Percentiles rank a stretch among this genome's conserved stretches.
Conservation (phyloP, 805 yeast genomes). For the Wickerhamomyces rabaulensis region DNA sequence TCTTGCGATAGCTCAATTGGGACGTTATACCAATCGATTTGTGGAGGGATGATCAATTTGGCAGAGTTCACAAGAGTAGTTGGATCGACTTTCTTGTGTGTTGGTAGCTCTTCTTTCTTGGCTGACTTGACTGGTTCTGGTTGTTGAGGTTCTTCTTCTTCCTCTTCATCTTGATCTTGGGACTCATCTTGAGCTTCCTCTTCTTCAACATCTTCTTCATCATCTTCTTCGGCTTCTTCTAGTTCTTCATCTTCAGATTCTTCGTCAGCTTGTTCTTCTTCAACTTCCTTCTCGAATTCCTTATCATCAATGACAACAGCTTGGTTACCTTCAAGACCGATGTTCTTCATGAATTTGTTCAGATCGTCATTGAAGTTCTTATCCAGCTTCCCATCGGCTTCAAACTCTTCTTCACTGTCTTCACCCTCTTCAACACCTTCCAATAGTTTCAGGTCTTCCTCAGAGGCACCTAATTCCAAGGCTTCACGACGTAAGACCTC, state of each 20-base stretch:
- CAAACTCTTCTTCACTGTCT: constrained; percentile 35
- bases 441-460: constrained; percentile 67
- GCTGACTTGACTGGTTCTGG: constrained; percentile 12
- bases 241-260: constrained; percentile 33
- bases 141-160: constrained; percentile 16
- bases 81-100: constrained; percentile 27
- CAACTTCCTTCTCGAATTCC: constrained; percentile 36
- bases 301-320: constrained; percentile 31
- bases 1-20: constrained; percentile 31
- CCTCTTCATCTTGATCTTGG: constrained; percentile 18
- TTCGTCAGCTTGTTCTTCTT: constrained; percentile 31
- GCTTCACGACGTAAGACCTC: constrained; percentile 63
- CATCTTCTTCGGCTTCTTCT: constrained; percentile 23
- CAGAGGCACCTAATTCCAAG: constrained; percentile 77
- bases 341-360: constrained; percentile 54
- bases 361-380: constrained; percentile 47
- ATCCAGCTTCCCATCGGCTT: constrained; percentile 28
- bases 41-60: constrained; percentile 53
- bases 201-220: constrained; percentile 23
- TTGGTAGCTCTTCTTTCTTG: constrained; percentile 18
- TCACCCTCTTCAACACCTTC: constrained; percentile 49
- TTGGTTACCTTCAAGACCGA: constrained; percentile 51
- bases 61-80: constrained; percentile 45
- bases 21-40: constrained; percentile 74
- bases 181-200: constrained; percentile 26